Conservation (phyloP, 768 basidiomycete species). For the Clavulina sp. region DNA sequence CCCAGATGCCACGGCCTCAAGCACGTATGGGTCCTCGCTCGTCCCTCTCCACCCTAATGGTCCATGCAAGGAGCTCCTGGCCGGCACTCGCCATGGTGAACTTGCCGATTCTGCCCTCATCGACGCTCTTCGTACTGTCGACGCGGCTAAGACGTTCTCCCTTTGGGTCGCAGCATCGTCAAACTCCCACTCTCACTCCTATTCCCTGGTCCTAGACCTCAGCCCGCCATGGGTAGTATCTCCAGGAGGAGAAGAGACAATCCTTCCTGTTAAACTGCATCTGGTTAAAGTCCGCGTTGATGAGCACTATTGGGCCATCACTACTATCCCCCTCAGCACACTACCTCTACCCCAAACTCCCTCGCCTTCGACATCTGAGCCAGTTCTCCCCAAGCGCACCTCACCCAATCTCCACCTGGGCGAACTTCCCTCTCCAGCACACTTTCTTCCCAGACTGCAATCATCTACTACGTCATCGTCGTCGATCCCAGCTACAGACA, state of each 20-base stretch:
- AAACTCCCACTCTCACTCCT: constrained; percentile 2
- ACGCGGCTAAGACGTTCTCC: constrained; percentile 2
- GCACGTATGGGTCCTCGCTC: constrained; percentile 5
- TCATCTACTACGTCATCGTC: too few relatives aligned
- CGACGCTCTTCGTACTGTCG: too few relatives aligned
- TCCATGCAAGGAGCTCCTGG: constrained; percentile 7
- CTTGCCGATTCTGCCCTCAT: constrained; percentile 3
- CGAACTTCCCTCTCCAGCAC: too few relatives aligned
- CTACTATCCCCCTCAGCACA: constrained; percentile 9
- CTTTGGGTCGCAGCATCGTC: constrained; percentile 5
- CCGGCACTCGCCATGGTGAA: constrained; percentile 8
- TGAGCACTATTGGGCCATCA: constrained; percentile 12
- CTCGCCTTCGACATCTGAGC: too few relatives aligned
- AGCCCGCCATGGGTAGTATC: too few relatives aligned
- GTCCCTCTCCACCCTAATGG: constrained; percentile 10
- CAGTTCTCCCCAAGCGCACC: too few relatives aligned
- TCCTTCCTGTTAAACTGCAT: constrained; percentile 7
- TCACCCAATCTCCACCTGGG: too few relatives aligned
- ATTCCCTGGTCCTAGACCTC: constrained; percentile 11
- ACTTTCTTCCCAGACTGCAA: too few relatives aligned
- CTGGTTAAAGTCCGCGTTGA: constrained; percentile 10
- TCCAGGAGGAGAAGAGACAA: too few relatives aligned
- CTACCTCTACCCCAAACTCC: constrained; percentile 12
- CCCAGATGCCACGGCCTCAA: too few relatives aligned
- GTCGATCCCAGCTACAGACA: too few relatives aligned